Percentiles rank a stretch among this genome's conserved stretches.
Evolutionary conservation across 1,139 yeast species (phyloP).

Genomic region (Candida pseudoviswanathii): DNA sequence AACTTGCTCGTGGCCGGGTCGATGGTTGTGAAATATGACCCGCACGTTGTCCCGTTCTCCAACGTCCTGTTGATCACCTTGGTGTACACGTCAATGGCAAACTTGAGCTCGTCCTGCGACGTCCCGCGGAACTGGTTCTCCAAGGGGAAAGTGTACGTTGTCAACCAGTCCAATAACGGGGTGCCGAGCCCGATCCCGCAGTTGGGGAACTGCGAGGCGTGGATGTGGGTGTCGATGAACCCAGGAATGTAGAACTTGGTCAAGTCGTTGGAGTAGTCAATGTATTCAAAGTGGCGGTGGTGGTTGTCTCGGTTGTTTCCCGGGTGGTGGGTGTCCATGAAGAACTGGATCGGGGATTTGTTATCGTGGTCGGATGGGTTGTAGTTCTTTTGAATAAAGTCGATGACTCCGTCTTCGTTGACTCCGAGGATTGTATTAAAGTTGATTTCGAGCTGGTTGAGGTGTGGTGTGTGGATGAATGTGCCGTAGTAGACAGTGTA

Average conservation of each 20-base stretch:
- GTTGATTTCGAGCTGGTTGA: slow-evolving; percentile 29
- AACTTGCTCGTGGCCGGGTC: slow-evolving; percentile 74
- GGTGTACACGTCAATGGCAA: slow-evolving; percentile 64
- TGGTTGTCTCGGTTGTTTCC: slow-evolving; percentile 5
- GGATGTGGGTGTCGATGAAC: slow-evolving; percentile 92
- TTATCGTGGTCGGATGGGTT: slow-evolving; percentile 13
- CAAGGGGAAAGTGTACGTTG: slow-evolving; percentile 83
- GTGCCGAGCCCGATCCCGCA: slow-evolving; percentile 85
- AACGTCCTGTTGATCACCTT: slow-evolving; percentile 70
- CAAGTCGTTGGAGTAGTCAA: slow-evolving; percentile 29
- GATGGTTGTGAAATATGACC: slow-evolving; percentile 87
- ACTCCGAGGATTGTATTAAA: slow-evolving; percentile 39
- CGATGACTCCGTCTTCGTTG: slow-evolving; percentile 31
- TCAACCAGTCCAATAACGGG: slow-evolving; percentile 87
- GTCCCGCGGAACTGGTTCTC: slow-evolving; percentile 49
- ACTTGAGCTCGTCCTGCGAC: slow-evolving; percentile 37
- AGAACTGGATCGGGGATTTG: slow-evolving; percentile 13
- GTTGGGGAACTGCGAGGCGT: slow-evolving; percentile 97
- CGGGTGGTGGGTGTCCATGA: slow-evolving; percentile 5
- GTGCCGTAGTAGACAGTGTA: slow-evolving; percentile 42
- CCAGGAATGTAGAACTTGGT: slow-evolving; percentile 81
- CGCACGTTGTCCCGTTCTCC: slow-evolving; percentile 84
- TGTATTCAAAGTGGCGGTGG: slow-evolving; percentile 23
- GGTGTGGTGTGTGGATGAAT: slow-evolving; percentile 37
- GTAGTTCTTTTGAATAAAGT: slow-evolving; percentile 26